phyloP scores from a whole-genome alignment of 108 stramenopile genomes.

The Nitzschia sp. region DNA sequence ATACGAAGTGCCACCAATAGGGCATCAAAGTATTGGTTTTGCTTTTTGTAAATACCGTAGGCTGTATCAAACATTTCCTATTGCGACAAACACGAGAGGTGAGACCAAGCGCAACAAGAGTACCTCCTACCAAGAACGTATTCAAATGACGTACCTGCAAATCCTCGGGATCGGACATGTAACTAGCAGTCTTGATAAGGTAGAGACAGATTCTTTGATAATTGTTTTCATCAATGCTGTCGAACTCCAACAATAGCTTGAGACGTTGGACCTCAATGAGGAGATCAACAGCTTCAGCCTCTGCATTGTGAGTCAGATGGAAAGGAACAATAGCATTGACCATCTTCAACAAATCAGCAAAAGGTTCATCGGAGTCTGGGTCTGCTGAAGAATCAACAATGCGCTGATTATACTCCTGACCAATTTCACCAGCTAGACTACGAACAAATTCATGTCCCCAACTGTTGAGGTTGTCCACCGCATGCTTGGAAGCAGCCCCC shows the following conservation, averaged over 20 bases:
- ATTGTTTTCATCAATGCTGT: slow-evolving; percentile 91
- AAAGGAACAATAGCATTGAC: slow-evolving; percentile 98
- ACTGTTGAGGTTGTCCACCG: slow-evolving; percentile 83
- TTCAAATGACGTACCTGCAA: slow-evolving; percentile 49
- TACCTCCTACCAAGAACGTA: neutral
- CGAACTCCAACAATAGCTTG: slow-evolving; percentile 72
- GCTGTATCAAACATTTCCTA: slow-evolving; percentile 90
- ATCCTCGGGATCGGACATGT: slow-evolving; percentile 92
- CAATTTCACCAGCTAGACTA: slow-evolving; percentile 94
- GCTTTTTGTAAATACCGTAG: slow-evolving; percentile 83
- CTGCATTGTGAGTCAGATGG: slow-evolving; percentile 96
- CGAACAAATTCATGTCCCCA: slow-evolving; percentile 99
- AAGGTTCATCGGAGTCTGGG: slow-evolving; percentile 71
- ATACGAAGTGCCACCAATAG: slow-evolving; percentile 91
- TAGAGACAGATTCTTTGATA: slow-evolving; percentile 95
- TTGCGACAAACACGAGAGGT: neutral
- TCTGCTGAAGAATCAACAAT: slow-evolving; percentile 63
- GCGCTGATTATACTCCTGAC: slow-evolving; percentile 91
- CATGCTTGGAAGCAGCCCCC: slow-evolving; percentile 46
- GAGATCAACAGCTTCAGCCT: slow-evolving; percentile 98
- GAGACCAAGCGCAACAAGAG: neutral
- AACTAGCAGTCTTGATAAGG: slow-evolving; percentile 95
- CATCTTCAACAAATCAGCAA: slow-evolving; percentile 80
- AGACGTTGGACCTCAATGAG: slow-evolving; percentile 94
- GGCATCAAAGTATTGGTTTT: slow-evolving; percentile 86